Conservation (phyloP, 2,329 filamentous ascomycete species). For the Beauveria sp. region DNA sequence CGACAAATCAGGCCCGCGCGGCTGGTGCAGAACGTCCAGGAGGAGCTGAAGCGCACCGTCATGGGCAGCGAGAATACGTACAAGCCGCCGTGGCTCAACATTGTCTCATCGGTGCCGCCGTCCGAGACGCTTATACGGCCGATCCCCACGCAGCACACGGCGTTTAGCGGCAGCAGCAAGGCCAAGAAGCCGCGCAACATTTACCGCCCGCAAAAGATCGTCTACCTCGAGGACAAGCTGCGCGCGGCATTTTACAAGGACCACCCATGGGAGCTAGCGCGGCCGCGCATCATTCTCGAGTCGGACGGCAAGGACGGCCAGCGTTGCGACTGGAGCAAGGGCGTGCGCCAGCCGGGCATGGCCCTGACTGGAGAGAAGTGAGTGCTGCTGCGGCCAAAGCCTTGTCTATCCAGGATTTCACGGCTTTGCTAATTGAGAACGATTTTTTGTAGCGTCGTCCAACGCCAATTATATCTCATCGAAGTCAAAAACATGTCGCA, state of each 20-base stretch:
- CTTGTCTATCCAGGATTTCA: neutral
- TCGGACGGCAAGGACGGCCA: constrained; percentile 74
- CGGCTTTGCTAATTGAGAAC: neutral
- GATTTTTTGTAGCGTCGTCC: constrained; percentile 62
- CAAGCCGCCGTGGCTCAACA: constrained; percentile 42
- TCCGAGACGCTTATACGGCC: constrained; percentile 50
- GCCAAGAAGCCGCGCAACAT: constrained; percentile 56
- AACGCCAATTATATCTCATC: constrained; percentile 84
- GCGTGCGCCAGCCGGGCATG: constrained; percentile 65
- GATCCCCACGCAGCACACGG: constrained; percentile 39
- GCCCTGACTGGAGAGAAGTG: constrained; percentile 80
- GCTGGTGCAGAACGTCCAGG: constrained; percentile 38
- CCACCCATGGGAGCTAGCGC: constrained; percentile 94
- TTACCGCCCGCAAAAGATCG: constrained; percentile 71
- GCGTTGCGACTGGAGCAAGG: constrained; percentile 70
- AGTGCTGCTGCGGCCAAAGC: constrained; percentile 17
- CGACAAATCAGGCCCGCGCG: constrained; percentile 39
- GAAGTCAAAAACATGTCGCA: constrained; percentile 53
- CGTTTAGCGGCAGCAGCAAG: constrained; percentile 29
- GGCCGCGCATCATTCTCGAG: constrained; percentile 79
- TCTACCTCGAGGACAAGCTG: constrained; percentile 76
- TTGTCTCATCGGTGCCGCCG: constrained; percentile 47
- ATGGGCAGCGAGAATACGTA: constrained; percentile 25
- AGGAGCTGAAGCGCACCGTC: constrained; percentile 35
- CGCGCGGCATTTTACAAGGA: constrained; percentile 80